Percentiles rank a stretch among this genome's conserved stretches.
These are phyloP conservation scores for Mentha longifolia DNA, from an alignment of 257 asterid genomes.

Conservation along the genomic window DNA sequence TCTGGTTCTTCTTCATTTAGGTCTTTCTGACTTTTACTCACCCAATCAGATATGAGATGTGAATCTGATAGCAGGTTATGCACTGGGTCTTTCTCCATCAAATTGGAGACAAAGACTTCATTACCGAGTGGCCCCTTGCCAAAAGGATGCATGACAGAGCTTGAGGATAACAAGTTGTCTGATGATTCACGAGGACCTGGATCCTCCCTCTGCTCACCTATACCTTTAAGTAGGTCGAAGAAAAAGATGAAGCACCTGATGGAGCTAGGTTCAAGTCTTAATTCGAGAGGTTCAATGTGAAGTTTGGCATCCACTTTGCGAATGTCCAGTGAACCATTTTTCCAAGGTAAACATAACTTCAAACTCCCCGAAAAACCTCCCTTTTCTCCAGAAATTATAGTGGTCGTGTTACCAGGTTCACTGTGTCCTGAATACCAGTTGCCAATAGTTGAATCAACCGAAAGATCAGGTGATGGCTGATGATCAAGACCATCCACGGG, in stretches of 20 bases:
- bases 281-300: conserved; percentile 71
- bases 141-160: conserved; percentile 45
- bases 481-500: conserved; percentile 55
- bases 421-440: conserved; percentile 54
- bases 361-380: conserved; percentile 90
- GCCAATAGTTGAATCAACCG: conserved; percentile 47
- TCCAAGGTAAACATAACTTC: conserved; percentile 88
- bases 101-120: conserved; percentile 46
- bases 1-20: conserved; percentile 70
- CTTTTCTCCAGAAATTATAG: conserved; percentile 67
- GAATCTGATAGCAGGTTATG: conserved; percentile 77
- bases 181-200: conserved; percentile 41
- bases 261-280: conserved; percentile 76
- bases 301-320: conserved; percentile 88
- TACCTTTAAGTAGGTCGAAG: conserved; percentile 66
- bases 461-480: conserved; percentile 45
- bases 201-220: conserved; percentile 45
- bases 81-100: conserved; percentile 53
- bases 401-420: conserved; percentile 53
- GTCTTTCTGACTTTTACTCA: conserved; percentile 55
- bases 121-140: conserved; percentile 44
- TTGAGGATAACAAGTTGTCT: conserved; percentile 45
- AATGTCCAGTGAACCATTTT: conserved; percentile 86
- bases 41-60: conserved; percentile 92
- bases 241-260: conserved; percentile 60